Conservation (phyloP, 305 asterid genomes). For the Solanum hybrid region DNA sequence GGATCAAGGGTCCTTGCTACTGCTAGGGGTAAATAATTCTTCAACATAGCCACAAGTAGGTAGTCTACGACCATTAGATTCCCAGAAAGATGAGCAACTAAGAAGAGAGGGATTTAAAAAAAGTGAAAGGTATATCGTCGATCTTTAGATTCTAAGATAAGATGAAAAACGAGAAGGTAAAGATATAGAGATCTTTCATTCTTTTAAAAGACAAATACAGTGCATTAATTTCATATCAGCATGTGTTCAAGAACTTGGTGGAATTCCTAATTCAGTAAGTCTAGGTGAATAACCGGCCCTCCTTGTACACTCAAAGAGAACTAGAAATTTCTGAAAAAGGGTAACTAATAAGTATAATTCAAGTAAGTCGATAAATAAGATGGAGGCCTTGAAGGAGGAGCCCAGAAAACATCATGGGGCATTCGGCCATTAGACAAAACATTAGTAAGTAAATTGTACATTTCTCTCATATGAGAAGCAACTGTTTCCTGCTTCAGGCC, state of each 20-base stretch:
- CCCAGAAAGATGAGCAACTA: not conserved
- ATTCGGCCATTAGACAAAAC: conserved; percentile 42
- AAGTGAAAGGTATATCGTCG: not conserved
- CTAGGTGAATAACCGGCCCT: not conserved
- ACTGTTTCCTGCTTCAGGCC: not conserved
- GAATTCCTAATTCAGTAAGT: not conserved
- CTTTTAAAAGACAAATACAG: not conserved
- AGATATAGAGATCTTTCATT: not conserved
- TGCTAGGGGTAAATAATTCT: not conserved
- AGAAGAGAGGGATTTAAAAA: not conserved
- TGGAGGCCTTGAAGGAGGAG: conserved; percentile 42
- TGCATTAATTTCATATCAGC: not conserved
- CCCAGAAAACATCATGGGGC: conserved; percentile 58
- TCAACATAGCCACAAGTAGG: not conserved
- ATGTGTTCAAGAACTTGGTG: not conserved
- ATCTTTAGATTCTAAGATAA: not conserved
- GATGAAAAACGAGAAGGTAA: not conserved
- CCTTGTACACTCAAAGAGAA: not conserved
- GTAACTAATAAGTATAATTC: not conserved
- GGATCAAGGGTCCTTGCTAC: not conserved
- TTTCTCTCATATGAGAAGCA: not conserved
- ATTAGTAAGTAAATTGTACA: conserved; percentile 42
- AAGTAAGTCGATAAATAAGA: not conserved
- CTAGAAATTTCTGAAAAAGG: not conserved
- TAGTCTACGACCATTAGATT: not conserved